A percentile compares a stretch with the other conserved stretches of the same genome.
These are phyloP conservation scores for Coniochaeta sp. DNA, from an alignment of 2,329 filamentous ascomycete species.

Conservation along the genomic window DNA sequence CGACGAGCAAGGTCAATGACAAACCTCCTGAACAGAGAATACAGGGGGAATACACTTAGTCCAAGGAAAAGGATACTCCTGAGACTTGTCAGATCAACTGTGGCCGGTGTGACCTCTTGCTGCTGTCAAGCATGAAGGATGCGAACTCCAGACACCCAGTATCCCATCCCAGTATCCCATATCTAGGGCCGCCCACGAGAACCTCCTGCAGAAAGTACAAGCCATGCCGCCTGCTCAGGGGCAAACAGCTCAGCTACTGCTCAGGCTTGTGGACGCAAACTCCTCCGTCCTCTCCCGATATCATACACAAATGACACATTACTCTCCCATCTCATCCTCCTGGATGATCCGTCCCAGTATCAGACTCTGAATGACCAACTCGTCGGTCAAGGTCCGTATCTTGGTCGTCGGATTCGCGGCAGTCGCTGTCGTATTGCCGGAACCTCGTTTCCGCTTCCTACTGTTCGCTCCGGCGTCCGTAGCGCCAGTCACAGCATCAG, in stretches of 20 bases:
- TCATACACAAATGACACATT: not conserved
- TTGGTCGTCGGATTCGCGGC: slow-evolving; percentile 34
- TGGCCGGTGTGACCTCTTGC: not conserved
- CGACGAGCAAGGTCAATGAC: not conserved
- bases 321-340: slow-evolving; percentile 37
- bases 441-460: slow-evolving; percentile 35
- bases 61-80: not conserved
- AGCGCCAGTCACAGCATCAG: slow-evolving; percentile 11
- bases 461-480: slow-evolving; percentile 12
- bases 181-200: not conserved
- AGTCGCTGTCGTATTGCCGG: slow-evolving; percentile 20
- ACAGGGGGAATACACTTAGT: not conserved
- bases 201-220: not conserved
- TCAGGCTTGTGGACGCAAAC: not conserved
- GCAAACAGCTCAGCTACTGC: not conserved
- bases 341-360: slow-evolving; percentile 77
- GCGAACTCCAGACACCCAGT: not conserved
- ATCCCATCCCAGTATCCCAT: not conserved
- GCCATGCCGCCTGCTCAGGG: not conserved
- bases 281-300: not conserved
- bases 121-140: not conserved
- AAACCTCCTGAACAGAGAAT: not conserved
- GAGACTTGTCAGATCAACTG: not conserved
- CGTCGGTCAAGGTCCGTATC: slow-evolving; percentile 68
- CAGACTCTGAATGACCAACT: slow-evolving; percentile 86